Evolutionary conservation across 2,329 filamentous ascomycete species (phyloP), one percentile per base, ranked within the genome.

Genomic region (Raffaelea albimanens): DNA sequence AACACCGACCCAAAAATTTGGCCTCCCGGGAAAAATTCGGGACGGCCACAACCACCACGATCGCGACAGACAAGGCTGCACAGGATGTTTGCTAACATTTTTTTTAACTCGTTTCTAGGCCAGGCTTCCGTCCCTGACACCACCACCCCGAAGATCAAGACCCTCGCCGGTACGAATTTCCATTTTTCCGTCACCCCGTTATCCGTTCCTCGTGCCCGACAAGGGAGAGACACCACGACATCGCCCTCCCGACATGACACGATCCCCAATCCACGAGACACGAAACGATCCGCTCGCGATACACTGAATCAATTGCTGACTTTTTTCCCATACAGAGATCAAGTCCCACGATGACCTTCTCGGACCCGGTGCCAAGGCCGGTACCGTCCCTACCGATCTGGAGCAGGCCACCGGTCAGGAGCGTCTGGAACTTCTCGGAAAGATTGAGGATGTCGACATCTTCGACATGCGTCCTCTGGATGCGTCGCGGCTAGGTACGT

Each of bases 391-490:
- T 57, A 94, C 87, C 71, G 93, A 98, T 70, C 70, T 95, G 65
- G 89, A 97, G 69, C 93, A 98, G 70, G 73, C 93, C 51, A 97
- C 93, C 59, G 93, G 93, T 86, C 78, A 97, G 52, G 93, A 98
- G 78, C 90, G 93, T 80, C 80, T 98, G 59, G 93, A 98, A 73
- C 93, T 98, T 63, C 78, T 98, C 67, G 93, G 93, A 72, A 98
- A 98, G 82, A 95, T 97, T 85, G 88, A 97, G 77, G 90, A 93
- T 57, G 75, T 96, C 61, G 93, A 98, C 66, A 76, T 97, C 66
- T 98, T 98, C 75, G 90, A 98, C 73, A 95, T 97, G 93, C 84
- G 82, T 70, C 93, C 93, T 55, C 80, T 98, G 60, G 93, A 97
- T 67, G 77, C 91, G 55, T 93, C 85, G 67, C 83, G 93, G 64